phyloP scores from a whole-genome alignment of 2,329 filamentous ascomycete genomes.

The Emergomyces pasteurianus region DNA sequence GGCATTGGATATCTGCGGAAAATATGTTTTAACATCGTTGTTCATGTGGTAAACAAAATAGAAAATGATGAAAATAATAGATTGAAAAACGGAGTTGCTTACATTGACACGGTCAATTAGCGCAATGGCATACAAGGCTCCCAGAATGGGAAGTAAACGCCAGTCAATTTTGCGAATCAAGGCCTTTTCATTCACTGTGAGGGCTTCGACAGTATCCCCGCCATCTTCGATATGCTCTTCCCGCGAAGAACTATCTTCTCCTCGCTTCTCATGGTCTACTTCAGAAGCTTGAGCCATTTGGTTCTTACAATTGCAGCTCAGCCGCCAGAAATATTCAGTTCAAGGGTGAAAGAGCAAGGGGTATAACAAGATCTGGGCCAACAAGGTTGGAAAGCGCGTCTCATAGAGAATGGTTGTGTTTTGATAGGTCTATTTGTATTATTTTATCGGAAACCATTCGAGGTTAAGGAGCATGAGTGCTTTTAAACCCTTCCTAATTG shows the following conservation, averaged over 20 bases:
- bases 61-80: not conserved
- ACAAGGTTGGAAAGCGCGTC: not conserved
- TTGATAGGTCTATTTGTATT: not conserved
- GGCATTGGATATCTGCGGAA: slow-evolving; percentile 39
- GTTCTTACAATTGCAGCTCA: not conserved
- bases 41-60: not conserved
- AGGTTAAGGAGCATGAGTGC: not conserved
- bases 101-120: slow-evolving; percentile 72
- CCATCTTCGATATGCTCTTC: not conserved
- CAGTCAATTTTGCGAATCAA: slow-evolving; percentile 45
- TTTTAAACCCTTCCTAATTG: not conserved
- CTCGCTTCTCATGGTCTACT: not conserved
- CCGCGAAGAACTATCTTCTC: not conserved
- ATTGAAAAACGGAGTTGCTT: not conserved
- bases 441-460: not conserved
- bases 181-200: slow-evolving; percentile 20
- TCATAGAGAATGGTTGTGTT: not conserved
- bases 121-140: slow-evolving; percentile 59
- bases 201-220: not conserved
- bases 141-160: slow-evolving; percentile 49
- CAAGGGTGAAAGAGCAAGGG: not conserved
- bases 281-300: not conserved
- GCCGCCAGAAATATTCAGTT: not conserved
- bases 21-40: not conserved
- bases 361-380: not conserved